phyloP scores from a whole-genome alignment of 1,284 basidiomycete species.

The Apiotrichum porosum region DNA sequence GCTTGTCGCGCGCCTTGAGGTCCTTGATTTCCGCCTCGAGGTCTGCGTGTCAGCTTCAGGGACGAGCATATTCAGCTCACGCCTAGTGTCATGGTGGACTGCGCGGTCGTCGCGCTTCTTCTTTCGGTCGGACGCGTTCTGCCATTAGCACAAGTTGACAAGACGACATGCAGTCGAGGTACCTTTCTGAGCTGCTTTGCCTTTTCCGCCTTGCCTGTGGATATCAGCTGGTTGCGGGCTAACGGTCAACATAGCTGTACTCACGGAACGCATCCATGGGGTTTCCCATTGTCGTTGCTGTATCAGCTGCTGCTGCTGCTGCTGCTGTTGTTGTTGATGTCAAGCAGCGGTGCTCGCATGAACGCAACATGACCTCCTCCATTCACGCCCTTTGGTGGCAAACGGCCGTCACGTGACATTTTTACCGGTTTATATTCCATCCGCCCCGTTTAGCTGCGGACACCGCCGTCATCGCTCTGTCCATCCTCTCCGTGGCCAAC shows the following conservation, averaged over 20 bases:
- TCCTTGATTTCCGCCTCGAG: slow-evolving; percentile 42
- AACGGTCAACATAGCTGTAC: background rate
- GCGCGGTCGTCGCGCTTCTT: slow-evolving; percentile 74
- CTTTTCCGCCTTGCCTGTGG: slow-evolving; percentile 73
- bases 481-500: too few relatives aligned
- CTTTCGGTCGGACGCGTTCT: slow-evolving; percentile 78
- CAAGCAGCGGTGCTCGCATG: background rate
- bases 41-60: slow-evolving; percentile 23
- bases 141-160: background rate
- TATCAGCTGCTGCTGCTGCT: too few relatives aligned
- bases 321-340: background rate
- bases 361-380: background rate
- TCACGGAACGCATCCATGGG: slow-evolving; percentile 78
- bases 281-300: slow-evolving; percentile 53
- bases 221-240: background rate
- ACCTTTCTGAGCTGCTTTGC: slow-evolving; percentile 91
- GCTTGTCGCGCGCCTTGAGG: slow-evolving; percentile 29
- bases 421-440: background rate
- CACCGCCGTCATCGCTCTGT: background rate
- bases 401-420: too few relatives aligned
- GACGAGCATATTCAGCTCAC: slow-evolving; percentile 52
- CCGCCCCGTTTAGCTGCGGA: background rate
- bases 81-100: slow-evolving; percentile 81
- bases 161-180: slow-evolving; percentile 4
- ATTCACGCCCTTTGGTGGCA: background rate